phyloP scores from a whole-genome alignment of 305 asterid species.

The Fraxinus sp. region DNA sequence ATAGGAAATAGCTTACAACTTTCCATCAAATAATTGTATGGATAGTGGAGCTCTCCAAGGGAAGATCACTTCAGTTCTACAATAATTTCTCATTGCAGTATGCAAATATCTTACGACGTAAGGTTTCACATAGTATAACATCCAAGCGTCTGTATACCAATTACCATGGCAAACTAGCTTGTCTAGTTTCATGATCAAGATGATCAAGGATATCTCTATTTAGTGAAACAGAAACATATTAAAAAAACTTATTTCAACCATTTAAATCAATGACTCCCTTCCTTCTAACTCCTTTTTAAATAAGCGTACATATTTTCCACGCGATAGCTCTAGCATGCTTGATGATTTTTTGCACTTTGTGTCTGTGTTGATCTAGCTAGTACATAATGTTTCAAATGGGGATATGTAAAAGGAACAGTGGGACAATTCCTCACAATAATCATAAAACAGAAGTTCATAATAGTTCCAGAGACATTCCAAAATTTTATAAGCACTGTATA shows the following conservation, averaged over 20 bases:
- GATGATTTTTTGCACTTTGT: neutral
- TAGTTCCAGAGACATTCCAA: neutral
- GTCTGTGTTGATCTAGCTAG: neutral
- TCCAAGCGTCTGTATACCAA: neutral
- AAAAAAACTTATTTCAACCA: neutral
- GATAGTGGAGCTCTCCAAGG: neutral
- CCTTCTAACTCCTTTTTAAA: neutral
- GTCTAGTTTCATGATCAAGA: neutral
- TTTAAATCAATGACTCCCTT: neutral
- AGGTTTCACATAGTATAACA: neutral
- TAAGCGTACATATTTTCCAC: neutral
- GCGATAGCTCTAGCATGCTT: neutral
- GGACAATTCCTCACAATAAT: neutral
- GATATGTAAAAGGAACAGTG: neutral
- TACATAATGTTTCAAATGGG: neutral
- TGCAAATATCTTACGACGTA: neutral
- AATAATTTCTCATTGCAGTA: neutral
- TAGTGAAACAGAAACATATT: neutral
- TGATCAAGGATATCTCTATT: neutral
- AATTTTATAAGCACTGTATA: neutral
- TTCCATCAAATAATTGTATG: neutral
- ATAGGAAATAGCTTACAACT: neutral
- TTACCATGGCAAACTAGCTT: neutral
- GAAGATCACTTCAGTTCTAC: neutral
- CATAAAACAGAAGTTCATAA: neutral